These are phyloP conservation scores for Olyra latifolia DNA, from an alignment of 176 grass and related monocot species.

Conservation along the genomic window DNA sequence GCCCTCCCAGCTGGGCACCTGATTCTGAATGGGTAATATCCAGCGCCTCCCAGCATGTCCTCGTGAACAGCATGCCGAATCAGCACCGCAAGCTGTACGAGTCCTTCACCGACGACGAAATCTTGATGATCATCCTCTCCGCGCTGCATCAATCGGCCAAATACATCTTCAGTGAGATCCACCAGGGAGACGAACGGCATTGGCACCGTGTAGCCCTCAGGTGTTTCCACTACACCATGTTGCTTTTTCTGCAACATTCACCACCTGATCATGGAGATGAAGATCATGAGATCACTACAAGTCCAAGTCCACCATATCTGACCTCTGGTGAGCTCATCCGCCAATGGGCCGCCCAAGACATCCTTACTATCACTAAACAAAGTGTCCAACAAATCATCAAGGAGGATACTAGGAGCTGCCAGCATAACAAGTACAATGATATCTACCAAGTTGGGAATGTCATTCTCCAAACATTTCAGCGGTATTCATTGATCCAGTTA, in stretches of 20 bases:
- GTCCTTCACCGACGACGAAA: fast-evolving
- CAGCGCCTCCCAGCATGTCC: no score
- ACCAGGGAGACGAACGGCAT: background rate
- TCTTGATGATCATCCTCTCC: background rate
- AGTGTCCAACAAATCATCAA: background rate
- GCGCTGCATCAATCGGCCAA: background rate
- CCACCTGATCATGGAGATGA: background rate
- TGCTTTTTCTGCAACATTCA: background rate
- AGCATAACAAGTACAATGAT: background rate
- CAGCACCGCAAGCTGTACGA: fast-evolving
- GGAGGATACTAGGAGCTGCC: background rate
- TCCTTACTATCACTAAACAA: background rate
- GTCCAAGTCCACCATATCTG: fast-evolving
- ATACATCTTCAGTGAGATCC: background rate
- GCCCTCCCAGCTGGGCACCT: background rate
- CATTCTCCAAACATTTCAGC: background rate
- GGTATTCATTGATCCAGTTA: background rate
- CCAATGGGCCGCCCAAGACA: background rate
- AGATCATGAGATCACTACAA: background rate
- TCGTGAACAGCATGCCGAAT: background rate
- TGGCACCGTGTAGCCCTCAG: background rate
- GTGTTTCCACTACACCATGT: constrained; percentile 9
- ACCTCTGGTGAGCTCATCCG: background rate
- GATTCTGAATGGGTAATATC: fast-evolving
- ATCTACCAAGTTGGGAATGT: background rate